Percentiles rank a stretch among this genome's conserved stretches.
phyloP scores from a whole-genome alignment of 495 filamentous ascomycete genomes.

The Aspergillus funiculosus region DNA sequence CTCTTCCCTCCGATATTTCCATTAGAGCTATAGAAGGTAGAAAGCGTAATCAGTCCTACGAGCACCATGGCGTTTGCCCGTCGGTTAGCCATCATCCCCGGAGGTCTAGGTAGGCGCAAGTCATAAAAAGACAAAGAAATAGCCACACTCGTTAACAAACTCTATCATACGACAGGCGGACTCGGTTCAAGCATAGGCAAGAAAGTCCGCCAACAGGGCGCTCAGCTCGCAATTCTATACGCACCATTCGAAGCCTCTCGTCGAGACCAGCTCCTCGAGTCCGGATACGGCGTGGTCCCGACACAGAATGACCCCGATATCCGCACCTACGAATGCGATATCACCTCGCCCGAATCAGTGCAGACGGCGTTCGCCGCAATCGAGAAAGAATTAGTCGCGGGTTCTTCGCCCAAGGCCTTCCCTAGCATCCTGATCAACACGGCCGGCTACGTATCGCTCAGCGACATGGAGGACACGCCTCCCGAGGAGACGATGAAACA shows the following conservation, averaged over 20 bases:
- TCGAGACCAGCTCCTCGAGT: slow-evolving; percentile 31
- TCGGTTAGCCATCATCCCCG: slow-evolving; percentile 36
- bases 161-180: slow-evolving; percentile 22
- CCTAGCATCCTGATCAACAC: slow-evolving; percentile 40
- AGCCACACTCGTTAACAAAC: neutral
- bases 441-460: slow-evolving; percentile 40
- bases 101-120: slow-evolving; percentile 37
- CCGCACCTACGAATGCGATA: slow-evolving; percentile 39
- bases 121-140: no score
- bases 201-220: slow-evolving; percentile 33
- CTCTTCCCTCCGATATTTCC: no score
- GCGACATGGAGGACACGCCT: slow-evolving; percentile 33
- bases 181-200: slow-evolving; percentile 37
- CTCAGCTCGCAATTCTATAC: slow-evolving; percentile 36
- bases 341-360: slow-evolving; percentile 35
- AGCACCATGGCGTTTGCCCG: slow-evolving; percentile 31
- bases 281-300: slow-evolving; percentile 20
- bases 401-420: slow-evolving; percentile 18
- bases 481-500: slow-evolving; percentile 38
- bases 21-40: no score
- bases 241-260: slow-evolving; percentile 37
- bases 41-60: no score
- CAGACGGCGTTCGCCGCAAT: slow-evolving; percentile 28
- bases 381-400: slow-evolving; percentile 18
- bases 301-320: slow-evolving; percentile 17